Base-by-base conservation (phyloP, 768 basidiomycete species). In the Pleurotus platypus region DNA sequence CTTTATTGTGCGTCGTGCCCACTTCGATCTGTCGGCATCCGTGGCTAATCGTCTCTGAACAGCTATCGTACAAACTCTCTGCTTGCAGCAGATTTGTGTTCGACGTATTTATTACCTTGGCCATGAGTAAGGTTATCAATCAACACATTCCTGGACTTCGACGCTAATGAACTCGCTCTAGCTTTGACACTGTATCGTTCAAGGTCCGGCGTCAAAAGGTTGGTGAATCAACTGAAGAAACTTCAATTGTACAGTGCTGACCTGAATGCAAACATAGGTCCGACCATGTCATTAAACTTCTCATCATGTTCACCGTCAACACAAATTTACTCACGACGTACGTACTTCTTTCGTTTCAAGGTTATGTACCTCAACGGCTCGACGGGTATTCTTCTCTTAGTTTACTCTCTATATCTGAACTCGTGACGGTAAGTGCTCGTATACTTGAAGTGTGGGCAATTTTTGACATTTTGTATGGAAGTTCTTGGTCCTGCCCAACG, bases 401-500 rank as follows among this genome's bases (percentile, higher is more conserved):
- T 37, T 50, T 50, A 18, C 38, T 50, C 16, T 50, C 49, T 16
- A 35, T 50, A 27, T 50, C 38, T 22, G 49, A 50, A 30, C 49
- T 50, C 20, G 49, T n/a, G 5, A 50, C 49, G 15, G 49, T 50
- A 22, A 8, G 22, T 24, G n/a, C 15, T 48, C 22, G 13, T 15
- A 12, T 30, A 50, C 30, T 50, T 15, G 8, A 15, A 26, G 7
- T 7, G 22, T 6, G 27, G 40, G 1, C 13, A 22, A 6, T 8
- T 4, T 4, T 46, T n/a, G 4, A 9, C 11, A 5, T 20, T 49
- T 12, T 15, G 18, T 50, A n/a, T n/a, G 16, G 30, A 45, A 55
- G 56, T 57, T 57, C 48, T 49, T 57, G 37, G 47, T 37, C 26
- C 26, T 57, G 20, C 56, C 56, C n/a, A 26, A 22, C 15, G 56